phyloP scores from a whole-genome alignment of 2,329 filamentous ascomycete genomes.

The Botrytis fragariae region DNA sequence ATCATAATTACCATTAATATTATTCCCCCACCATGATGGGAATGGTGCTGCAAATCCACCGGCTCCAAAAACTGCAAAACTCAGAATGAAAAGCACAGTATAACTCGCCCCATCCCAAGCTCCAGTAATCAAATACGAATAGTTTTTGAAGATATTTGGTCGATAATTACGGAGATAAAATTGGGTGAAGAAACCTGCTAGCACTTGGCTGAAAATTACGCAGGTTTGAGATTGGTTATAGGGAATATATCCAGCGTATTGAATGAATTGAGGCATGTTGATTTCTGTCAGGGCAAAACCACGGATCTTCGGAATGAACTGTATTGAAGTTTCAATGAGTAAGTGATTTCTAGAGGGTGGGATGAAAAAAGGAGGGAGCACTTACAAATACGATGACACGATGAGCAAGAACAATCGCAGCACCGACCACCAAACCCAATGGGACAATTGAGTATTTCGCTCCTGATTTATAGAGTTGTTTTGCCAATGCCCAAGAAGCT shows the following conservation, averaged over 20 bases:
- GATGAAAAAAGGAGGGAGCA: slow-evolving; percentile 1
- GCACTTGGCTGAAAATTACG: slow-evolving; percentile 48
- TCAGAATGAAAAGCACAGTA: slow-evolving; percentile 43
- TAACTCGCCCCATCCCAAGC: slow-evolving; percentile 44
- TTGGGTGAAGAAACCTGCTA: slow-evolving; percentile 46
- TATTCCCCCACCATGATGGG: slow-evolving; percentile 27
- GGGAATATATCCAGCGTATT: slow-evolving; percentile 53
- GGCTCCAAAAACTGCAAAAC: slow-evolving; percentile 46
- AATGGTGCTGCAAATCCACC: slow-evolving; percentile 41
- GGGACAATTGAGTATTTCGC: slow-evolving; percentile 49
- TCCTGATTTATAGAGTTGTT: slow-evolving; percentile 51
- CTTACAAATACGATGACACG: slow-evolving; percentile 44
- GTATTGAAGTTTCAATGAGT: slow-evolving; percentile 13
- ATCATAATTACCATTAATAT: slow-evolving; percentile 32
- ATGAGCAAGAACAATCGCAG: slow-evolving; percentile 45
- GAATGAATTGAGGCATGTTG: slow-evolving; percentile 54
- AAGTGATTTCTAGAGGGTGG: accelerated
- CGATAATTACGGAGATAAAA: slow-evolving; percentile 42
- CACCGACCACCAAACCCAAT: slow-evolving; percentile 50
- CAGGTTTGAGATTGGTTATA: slow-evolving; percentile 57
- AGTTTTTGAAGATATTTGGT: slow-evolving; percentile 43
- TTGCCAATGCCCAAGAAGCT: slow-evolving; percentile 48
- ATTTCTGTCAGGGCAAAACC: slow-evolving; percentile 44
- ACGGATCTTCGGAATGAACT: slow-evolving; percentile 49
- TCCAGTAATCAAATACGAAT: slow-evolving; percentile 44